These are phyloP conservation scores for Annulohypoxylon bovei DNA, from an alignment of 495 filamentous ascomycete species.

Conservation along the genomic window DNA sequence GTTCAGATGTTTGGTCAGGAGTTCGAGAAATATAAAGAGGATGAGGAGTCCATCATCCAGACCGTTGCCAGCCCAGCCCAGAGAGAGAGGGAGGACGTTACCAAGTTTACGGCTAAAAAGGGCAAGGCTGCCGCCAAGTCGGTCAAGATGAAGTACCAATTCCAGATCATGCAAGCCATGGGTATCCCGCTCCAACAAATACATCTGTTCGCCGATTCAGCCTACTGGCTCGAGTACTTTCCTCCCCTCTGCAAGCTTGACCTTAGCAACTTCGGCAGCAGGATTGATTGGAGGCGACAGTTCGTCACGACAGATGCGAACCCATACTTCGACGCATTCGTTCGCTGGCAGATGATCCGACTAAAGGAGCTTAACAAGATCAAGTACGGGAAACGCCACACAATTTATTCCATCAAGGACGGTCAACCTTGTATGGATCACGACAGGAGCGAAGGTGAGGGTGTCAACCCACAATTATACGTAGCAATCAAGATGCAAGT, in stretches of 20 bases:
- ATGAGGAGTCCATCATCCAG: constrained; percentile 54
- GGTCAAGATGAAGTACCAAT: constrained; percentile 77
- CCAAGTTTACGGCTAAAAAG: constrained; percentile 94
- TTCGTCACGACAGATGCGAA: constrained; percentile 97
- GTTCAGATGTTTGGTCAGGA: constrained; percentile 87
- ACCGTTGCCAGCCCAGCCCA: constrained; percentile 27
- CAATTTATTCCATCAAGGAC: constrained; percentile 95
- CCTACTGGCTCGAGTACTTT: constrained; percentile 89
- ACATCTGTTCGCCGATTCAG: constrained; percentile 87
- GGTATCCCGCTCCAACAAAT: constrained; percentile 88
- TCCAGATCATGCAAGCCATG: constrained; percentile 72
- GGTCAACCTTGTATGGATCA: constrained; percentile 99
- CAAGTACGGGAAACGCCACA: constrained; percentile 92
- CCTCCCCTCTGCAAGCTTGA: constrained; percentile 83
- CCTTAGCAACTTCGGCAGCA: constrained; percentile 81
- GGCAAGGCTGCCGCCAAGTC: constrained; percentile 92
- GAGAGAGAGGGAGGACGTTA: constrained; percentile 71
- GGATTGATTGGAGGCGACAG: constrained; percentile 91
- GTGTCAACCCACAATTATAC: constrained; percentile 90
- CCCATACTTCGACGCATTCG: constrained; percentile 95
- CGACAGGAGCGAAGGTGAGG: constrained; percentile 91
- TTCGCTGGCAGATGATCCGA: constrained; percentile 97
- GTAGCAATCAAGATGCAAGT: constrained; percentile 90
- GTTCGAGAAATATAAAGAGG: constrained; percentile 80
- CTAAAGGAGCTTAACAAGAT: constrained; percentile 92